Percentiles rank a stretch among this genome's conserved stretches.
These are phyloP conservation scores for Trichoderma simmonsii DNA, from an alignment of 2,329 filamentous ascomycete species.

Conservation along the genomic window DNA sequence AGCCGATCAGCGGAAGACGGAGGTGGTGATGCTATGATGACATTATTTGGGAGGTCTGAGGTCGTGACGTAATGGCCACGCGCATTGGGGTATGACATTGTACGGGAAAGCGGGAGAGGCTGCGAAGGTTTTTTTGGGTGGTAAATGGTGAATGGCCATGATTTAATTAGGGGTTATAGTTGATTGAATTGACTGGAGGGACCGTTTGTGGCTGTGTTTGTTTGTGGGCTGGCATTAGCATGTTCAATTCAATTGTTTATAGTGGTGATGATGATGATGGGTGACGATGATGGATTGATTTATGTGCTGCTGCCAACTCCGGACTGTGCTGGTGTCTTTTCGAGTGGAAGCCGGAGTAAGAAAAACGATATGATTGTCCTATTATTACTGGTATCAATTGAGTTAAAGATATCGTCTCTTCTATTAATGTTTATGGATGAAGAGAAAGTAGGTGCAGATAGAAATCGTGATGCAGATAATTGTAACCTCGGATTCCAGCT, in stretches of 20 bases:
- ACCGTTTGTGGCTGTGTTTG: neutral
- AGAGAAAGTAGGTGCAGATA: neutral
- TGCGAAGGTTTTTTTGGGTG: neutral
- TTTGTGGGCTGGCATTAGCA: neutral
- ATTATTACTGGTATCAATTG: neutral
- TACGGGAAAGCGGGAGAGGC: neutral
- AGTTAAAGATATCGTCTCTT: neutral
- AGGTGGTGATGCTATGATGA: conserved; percentile 16
- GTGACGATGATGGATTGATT: neutral
- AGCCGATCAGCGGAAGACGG: neutral
- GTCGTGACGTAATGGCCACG: conserved; percentile 20
- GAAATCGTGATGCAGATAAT: neutral
- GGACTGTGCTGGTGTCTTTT: neutral
- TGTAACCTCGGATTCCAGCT: neutral
- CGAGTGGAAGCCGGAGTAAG: neutral
- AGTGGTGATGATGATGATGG: neutral
- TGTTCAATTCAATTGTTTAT: neutral
- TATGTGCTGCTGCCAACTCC: neutral
- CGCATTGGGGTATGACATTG: neutral
- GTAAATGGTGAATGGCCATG: neutral
- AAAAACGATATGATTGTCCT: accelerated
- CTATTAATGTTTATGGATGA: neutral
- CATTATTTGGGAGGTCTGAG: neutral
- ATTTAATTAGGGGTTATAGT: neutral
- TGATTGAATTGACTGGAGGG: neutral